Base-by-base conservation (phyloP, 768 basidiomycete genomes). In the Hortiboletus flavorubellus region DNA sequence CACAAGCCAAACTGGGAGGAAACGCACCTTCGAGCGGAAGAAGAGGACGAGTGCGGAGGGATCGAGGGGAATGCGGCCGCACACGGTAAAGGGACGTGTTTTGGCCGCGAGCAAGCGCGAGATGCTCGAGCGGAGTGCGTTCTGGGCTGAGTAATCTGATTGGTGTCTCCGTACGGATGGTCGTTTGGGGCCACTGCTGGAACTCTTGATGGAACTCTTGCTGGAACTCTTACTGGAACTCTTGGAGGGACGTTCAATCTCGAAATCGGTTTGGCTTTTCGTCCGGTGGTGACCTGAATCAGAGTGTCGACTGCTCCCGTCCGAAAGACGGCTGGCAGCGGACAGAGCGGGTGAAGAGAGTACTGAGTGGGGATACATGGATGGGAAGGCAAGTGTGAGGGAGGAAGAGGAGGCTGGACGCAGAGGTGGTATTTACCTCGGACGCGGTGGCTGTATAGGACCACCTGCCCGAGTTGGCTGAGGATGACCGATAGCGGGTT, bases 21-120 rank as follows among this genome's bases (percentile, higher is more conserved):
- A 21, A 68, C 78, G 40, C 59, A 85, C 90, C 80, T 87, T 87
- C 39, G 87, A 83, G 21, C 89, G 79, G 75, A 92, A 92, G 75
- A 91, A 91, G 50, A 92, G 72, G 12, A 83, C 80, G 37, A 90
- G 72, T 56, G 80, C 80, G 4, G 82, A 76, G 16, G 85, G 80
- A 69, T 90, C 87, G 39, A 89, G 72, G 8, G 85, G 85, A 45
- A 91, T 85, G 33, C 84, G 76, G 1, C 90, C 89, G 11, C 80
- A 81, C 12, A 84, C 78, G 1, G 83, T 78, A 67, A 86, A 88
- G 41, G 86, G 82, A 4, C 77, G 77, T 33, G 80, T 74, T 66
- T 85, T 90, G 14, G 82, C 79, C 11, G 70, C 72, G 47, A 90
- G 72, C 50, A 91, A 68, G 38, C 75, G 73, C 1, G 80, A 72